Conservation (phyloP, 2,329 filamentous ascomycete genomes). For the Claviceps sp. region DNA sequence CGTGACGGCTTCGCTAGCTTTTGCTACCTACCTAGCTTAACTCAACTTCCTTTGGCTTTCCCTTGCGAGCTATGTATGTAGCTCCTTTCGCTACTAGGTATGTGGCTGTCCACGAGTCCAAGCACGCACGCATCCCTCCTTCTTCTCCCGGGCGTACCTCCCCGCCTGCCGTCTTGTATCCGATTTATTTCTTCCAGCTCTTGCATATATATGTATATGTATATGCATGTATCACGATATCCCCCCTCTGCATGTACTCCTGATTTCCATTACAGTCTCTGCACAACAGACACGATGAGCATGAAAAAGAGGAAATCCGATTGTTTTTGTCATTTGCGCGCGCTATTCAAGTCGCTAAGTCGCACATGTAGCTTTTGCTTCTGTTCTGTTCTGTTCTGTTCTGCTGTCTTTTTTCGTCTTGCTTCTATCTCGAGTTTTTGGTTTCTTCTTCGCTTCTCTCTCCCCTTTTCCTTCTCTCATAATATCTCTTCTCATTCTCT, state of each 20-base stretch:
- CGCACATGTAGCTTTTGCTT: no score
- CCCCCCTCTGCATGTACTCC: neutral
- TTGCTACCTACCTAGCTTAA: no score
- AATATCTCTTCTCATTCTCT: neutral
- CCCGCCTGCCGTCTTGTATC: neutral
- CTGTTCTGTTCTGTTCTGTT: no score
- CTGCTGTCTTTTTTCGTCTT: neutral
- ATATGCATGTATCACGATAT: conserved; percentile 8
- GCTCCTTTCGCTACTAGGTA: no score
- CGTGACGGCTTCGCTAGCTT: no score
- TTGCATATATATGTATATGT: neutral
- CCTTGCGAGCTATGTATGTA: no score
- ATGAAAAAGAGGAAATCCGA: neutral
- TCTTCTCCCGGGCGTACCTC: neutral
- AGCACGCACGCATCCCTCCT: neutral
- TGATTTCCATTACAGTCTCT: neutral
- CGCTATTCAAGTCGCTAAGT: no score
- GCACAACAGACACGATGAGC: neutral
- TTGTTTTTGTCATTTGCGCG: no score
- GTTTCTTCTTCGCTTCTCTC: neutral
- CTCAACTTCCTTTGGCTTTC: no score
- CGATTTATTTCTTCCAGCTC: neutral
- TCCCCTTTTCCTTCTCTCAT: neutral
- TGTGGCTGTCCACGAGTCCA: neutral
- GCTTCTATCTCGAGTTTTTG: neutral